These are phyloP conservation scores for Starmerella cellae DNA, from an alignment of 805 yeast genomes.

Conservation along the genomic window DNA sequence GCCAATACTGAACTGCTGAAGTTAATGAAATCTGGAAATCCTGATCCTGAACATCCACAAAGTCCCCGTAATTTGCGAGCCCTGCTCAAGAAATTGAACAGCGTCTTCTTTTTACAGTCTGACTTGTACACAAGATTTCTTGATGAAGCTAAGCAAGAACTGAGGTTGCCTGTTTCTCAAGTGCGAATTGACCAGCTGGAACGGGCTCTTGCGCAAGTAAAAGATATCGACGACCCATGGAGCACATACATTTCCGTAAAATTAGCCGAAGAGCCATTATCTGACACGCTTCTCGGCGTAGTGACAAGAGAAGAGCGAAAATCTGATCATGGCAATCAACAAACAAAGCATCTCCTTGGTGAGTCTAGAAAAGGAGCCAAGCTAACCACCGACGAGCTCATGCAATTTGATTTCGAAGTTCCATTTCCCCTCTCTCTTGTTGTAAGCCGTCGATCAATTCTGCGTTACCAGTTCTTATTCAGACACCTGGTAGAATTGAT, in stretches of 20 bases:
- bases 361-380: conserved; percentile 7
- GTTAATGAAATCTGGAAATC: conserved; percentile 33
- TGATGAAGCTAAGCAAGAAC: conserved; percentile 38
- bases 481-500: conserved; percentile 56
- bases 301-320: neutral
- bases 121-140: conserved; percentile 42
- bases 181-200: conserved; percentile 28
- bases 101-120: conserved; percentile 39
- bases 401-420: conserved; percentile 33
- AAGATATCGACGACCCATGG: conserved; percentile 19
- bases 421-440: conserved; percentile 83
- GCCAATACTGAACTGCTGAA: conserved; percentile 52
- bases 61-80: conserved; percentile 34
- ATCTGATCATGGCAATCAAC: neutral
- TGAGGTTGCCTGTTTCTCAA: conserved; percentile 31
- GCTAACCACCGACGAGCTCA: conserved; percentile 22
- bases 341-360: conserved; percentile 8
- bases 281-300: conserved; percentile 5
- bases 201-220: conserved; percentile 22
- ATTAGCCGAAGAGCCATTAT: conserved; percentile 28
- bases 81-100: conserved; percentile 40
- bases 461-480: conserved; percentile 68
- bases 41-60: neutral
- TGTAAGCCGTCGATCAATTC: conserved; percentile 51
- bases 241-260: conserved; percentile 25